Conservation (phyloP, 2,329 filamentous ascomycete species). For the Laburnicola sp. region DNA sequence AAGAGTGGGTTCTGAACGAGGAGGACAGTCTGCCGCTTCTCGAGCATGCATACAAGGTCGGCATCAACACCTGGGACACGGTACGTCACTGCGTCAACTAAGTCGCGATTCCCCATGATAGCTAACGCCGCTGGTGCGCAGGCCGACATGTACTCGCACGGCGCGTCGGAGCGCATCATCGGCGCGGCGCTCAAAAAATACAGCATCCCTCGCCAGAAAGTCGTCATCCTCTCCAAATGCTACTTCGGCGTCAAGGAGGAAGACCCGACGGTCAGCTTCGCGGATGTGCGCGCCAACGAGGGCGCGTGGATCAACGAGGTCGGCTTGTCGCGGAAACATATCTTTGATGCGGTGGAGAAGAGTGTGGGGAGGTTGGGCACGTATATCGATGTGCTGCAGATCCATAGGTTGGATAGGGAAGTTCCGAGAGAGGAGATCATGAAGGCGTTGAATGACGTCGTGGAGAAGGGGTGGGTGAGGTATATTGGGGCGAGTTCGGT, state of each 20-base stretch:
- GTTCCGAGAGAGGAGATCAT: slow-evolving; percentile 63
- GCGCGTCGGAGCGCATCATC: slow-evolving; percentile 64
- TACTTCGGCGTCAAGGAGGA: neutral
- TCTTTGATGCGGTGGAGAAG: slow-evolving; percentile 43
- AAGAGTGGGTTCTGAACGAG: slow-evolving; percentile 56
- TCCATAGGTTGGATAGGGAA: slow-evolving; percentile 60
- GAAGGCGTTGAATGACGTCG: slow-evolving; percentile 61
- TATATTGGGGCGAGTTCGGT: slow-evolving; percentile 44
- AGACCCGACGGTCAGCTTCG: neutral
- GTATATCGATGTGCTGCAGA: slow-evolving; percentile 63
- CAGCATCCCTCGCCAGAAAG: slow-evolving; percentile 62
- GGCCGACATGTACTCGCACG: slow-evolving; percentile 63
- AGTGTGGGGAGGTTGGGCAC: slow-evolving; percentile 11
- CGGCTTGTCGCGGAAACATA: slow-evolving; percentile 41
- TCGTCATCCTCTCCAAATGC: slow-evolving; percentile 62
- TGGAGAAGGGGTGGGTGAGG: slow-evolving; percentile 58
- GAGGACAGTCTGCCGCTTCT: slow-evolving; percentile 60
- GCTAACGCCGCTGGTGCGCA: slow-evolving; percentile 1
- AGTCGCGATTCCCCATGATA: neutral
- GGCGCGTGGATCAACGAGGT: slow-evolving; percentile 4
- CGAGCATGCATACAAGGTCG: slow-evolving; percentile 62
- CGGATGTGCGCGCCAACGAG: neutral
- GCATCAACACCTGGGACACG: slow-evolving; percentile 62
- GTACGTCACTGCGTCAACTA: too few relatives aligned
- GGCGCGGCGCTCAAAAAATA: slow-evolving; percentile 65